Base-by-base conservation (phyloP, 768 basidiomycete genomes). In the Tulasnella sp. region DNA sequence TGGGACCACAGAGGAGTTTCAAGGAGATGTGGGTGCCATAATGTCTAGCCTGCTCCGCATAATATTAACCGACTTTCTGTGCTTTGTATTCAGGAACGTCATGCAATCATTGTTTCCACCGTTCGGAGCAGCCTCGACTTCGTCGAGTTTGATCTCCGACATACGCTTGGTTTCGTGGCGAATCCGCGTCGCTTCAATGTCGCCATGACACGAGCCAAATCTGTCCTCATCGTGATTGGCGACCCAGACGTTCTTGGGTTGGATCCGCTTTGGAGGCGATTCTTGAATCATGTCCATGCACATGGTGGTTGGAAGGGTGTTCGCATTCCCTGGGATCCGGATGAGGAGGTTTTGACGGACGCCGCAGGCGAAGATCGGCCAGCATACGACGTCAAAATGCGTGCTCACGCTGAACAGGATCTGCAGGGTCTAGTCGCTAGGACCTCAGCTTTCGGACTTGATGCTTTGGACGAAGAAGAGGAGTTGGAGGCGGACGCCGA, bases 401-500 rank as follows among this genome's bases (percentile, higher is more conserved):
- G 42, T 17, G 5, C 42, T 42, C 42, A 15, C 11, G 42, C 12
- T 2, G 42, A 5, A 42, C 7, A 42, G 17, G 42, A 42, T 15
- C 42, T 42, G 14, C 42, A 42, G 5, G 17, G 14, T 15, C 14
- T 12, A 22, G 40, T 25, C 15, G 58, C 5, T 12, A 36, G 49
- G 49, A n/a, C 11, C 2, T 36, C 11, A 67, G 42, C 37, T 52
- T 74, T 42, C n/a, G 77, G 52, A 17, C 74, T 71, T 36, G n/a
- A 12, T 58, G 74, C 49, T 25, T n/a, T 42, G 49, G 77, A 67
- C 31, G 78, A 67, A 36, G 69, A 37, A 17, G 79, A 80, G 11
- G 69, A 75, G 34, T 31, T 42, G 8, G 80, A 80, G 34, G 84
- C 79, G 0, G 83, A 84, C 79, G 82, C 84, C 14, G 86, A 86